Conservation (phyloP, 306 rosid genomes). For the Ormosia semicastrata region DNA sequence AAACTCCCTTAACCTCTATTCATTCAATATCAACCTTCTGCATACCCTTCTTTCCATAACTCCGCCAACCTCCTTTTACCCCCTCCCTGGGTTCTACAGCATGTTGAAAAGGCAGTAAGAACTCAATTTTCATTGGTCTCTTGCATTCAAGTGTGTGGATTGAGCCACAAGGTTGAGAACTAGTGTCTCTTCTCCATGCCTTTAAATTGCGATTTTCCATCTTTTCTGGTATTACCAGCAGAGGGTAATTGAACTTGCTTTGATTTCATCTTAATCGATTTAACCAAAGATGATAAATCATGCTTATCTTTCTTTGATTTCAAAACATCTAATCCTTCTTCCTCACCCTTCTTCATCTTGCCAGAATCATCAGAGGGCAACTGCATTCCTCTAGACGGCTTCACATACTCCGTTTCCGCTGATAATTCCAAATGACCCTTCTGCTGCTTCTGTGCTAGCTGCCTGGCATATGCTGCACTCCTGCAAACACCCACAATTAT, state of each 20-base stretch:
- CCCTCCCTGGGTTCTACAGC: not conserved
- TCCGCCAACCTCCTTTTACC: not conserved
- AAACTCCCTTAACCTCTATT: slow-evolving; percentile 15
- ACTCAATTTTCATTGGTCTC: not conserved
- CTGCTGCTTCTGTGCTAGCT: slow-evolving; percentile 51
- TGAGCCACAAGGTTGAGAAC: slow-evolving; percentile 17
- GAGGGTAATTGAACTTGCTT: slow-evolving; percentile 48
- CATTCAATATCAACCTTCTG: not conserved
- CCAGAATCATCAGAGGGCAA: slow-evolving; percentile 33
- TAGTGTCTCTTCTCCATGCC: slow-evolving; percentile 27
- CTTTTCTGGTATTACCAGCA: slow-evolving; percentile 30
- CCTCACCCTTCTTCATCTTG: slow-evolving; percentile 20
- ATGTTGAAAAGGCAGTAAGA: not conserved
- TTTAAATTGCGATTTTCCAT: slow-evolving; percentile 24
- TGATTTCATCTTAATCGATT: slow-evolving; percentile 74
- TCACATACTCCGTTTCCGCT: slow-evolving; percentile 25
- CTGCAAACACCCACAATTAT: slow-evolving; percentile 47
- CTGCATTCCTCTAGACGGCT: slow-evolving; percentile 19
- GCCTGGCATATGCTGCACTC: slow-evolving; percentile 68
- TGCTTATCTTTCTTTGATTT: slow-evolving; percentile 43
- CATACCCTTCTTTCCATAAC: not conserved
- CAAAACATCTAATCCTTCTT: slow-evolving; percentile 32
- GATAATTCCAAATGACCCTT: slow-evolving; percentile 36
- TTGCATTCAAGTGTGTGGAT: slow-evolving; percentile 22
- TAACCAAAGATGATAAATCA: slow-evolving; percentile 59